phyloP scores from a whole-genome alignment of 805 yeast genomes.

The Spathaspora passalidarum region DNA sequence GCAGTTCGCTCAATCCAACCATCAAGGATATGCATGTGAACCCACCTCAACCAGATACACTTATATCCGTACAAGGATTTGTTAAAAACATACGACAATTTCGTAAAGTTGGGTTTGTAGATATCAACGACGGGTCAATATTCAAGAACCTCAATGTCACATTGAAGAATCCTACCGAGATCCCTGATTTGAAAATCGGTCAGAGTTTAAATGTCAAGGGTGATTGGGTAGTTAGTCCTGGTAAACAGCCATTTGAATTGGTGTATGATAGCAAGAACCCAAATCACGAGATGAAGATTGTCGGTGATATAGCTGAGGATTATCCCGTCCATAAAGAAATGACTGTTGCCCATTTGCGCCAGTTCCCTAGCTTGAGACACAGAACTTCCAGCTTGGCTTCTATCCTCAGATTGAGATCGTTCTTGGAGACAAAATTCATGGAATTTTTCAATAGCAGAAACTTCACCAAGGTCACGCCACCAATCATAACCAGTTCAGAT shows the following conservation, averaged over 20 bases:
- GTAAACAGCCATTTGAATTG: constrained; percentile 32
- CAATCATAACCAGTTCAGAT: constrained; percentile 82
- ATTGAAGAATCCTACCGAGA: constrained; percentile 22
- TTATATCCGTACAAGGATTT: constrained; percentile 56
- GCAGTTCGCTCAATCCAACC: constrained; percentile 12
- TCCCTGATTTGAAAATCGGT: constrained; percentile 45
- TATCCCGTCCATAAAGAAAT: constrained; percentile 84
- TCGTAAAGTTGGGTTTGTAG: constrained; percentile 78
- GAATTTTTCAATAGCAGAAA: constrained; percentile 51
- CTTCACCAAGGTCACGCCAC: constrained; percentile 79
- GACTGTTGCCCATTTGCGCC: constrained; percentile 62
- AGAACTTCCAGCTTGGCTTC: constrained; percentile 63
- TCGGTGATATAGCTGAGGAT: constrained; percentile 59
- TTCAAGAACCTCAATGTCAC: constrained; percentile 51
- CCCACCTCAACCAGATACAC: constrained; percentile 36
- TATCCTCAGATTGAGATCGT: constrained; percentile 69
- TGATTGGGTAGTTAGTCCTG: constrained; percentile 29
- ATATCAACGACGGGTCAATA: constrained; percentile 75
- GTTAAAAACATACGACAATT: constrained; percentile 67
- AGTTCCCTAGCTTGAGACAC: constrained; percentile 75
- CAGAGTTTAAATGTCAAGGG: constrained; percentile 36
- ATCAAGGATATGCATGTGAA: constrained; percentile 22
- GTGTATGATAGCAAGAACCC: constrained; percentile 22
- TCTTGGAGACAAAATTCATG: constrained; percentile 51
- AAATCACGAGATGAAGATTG: constrained; percentile 35